Base-by-base conservation (phyloP, 2,329 filamentous ascomycete species). In the Clonostachys rhizophaga region DNA sequence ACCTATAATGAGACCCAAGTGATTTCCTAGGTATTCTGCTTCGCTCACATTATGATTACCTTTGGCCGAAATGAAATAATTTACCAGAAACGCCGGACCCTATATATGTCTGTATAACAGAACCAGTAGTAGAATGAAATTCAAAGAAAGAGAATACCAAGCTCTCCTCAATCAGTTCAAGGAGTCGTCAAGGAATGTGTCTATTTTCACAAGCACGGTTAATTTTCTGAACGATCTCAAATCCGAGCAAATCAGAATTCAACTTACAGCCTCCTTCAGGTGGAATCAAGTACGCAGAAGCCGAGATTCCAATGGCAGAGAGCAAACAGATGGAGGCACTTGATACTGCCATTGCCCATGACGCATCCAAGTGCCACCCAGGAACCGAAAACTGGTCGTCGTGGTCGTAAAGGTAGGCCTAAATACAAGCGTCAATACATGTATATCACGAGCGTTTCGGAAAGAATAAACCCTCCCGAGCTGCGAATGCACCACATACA, bases 231-330 rank as follows among this genome's bases (percentile, higher is more conserved):
- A 42, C 14, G 7, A 16, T 42, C 40, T 20, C 16, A 42, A 42
- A 49, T 37, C 39, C 14, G 30, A 20, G 34, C 34, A 24, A 18
- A 11, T 43, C 16, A 12, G 36, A 14, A 12, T 47, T 43, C 7
- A 89, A 79, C 63, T 95, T 89, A 69, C 96, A 96, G 47, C 89
- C 91, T 58, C 87, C 89, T 63, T 96, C 91, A 1, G 83, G 78
- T 1, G 89, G 86, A 40, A 96, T 71, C 18, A 87, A 66, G 49
- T 83, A 81, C 6, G 85, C 86, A 2, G 88, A 87, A 11, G 82
- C 68, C 1, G 78, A 71, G 46, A 96, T 71, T 12, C 79, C 82
- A 13, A 73, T 67, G 1, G 78, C 81, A 12, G 72, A 67, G 10
- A 82, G 49, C 3, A 81, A 61, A 20, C 76, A 75, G 2, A 84